Base-by-base conservation (phyloP, 2,329 filamentous ascomycete genomes). In the Aspergillus puulaauensis region DNA sequence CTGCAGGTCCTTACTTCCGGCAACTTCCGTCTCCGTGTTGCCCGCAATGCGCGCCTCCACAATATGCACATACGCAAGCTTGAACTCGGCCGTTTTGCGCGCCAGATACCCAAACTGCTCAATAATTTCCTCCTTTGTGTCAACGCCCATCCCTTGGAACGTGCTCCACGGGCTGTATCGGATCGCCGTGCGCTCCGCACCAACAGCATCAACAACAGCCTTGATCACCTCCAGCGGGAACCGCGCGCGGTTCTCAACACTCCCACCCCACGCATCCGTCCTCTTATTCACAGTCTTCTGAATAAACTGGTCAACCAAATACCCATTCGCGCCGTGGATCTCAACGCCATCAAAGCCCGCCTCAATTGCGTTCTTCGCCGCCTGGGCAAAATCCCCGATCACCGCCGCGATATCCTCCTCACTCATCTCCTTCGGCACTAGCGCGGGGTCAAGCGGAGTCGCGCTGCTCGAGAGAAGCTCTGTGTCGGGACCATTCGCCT, bases 61-160 rank as follows among this genome's bases (percentile, higher is more conserved):
- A 0, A 88, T 57, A 67, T 89, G 86, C 2, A 88, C 68, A 66
- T 86, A 90, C 0, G 85, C 81, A 14, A 90, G 73, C 1, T 80
- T 77, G 1, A 86, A 68, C 24, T 75, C 70, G 53, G 79, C 81
- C 11, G 86, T 73, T 43, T 81, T 77, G 33, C 73, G 64, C 43
- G 85, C 77, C 7, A 89, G 67, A 64, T 90, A 77, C 0, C 74
- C 75, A 66, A 89, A 90, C 60, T 90, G 52, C 52, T 40, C 52
- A 12, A 39, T 43, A n/a, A 40, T 86, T 0, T 86, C 83, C 8
- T 84, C 66, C 0, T 86, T 86, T 45, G 90, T 79, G 0, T 70
- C 62, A 84, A 89, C 88, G 33, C 75, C 74, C 86, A 90, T 77
- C 7, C 62, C 73, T 63, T 76, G 71, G 65, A 75, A 76, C 2